Base-by-base conservation (phyloP, 805 yeast species). In the Ogataea methanolica region DNA sequence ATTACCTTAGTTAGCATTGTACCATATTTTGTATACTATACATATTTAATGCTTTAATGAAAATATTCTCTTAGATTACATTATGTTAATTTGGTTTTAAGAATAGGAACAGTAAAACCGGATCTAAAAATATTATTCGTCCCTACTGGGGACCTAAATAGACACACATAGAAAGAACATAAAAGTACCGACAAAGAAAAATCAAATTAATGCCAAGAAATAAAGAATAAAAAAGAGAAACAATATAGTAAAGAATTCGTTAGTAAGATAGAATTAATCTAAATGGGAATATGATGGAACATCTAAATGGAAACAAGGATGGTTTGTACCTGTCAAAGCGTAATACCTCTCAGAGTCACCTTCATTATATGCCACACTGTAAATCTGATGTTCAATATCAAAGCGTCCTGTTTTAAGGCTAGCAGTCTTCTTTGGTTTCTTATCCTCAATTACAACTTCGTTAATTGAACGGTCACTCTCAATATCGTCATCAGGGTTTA, bases 281-380 rank as follows among this genome's bases (percentile, higher is more conserved):
- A 56, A 47, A 38, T 60, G 47, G 16, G 55, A 52, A 55, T 76
- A 79, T 36, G 76, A 70, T 17, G 95, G 95, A 57, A 87, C 79
- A 39, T 87, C 91, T 52, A 86, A 69, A 64, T 87, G 95, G 76
- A 88, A 84, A 63, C 78, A 85, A 29, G 91, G 91, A 37, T 86
- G 79, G 55, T 78, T 72, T 2, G 92, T 86, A 40, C 78, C 76
- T 16, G 76, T 70, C 2, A 85, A 75, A 31, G 92, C 80, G 41
- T 52, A 56, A 22, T 57, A 44, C 8, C 29, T 38, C 4, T 58
- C 61, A 17, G 54, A 46, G 5, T 42, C 38, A 15, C 41, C 46
- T 11, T 41, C 43, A 15, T 19, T 43, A 29, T 45, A 43, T 38
- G 54, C 66, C 16, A 49, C 64, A 52, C 46, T 59, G 46, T 59